phyloP scores from a whole-genome alignment of 2,329 filamentous ascomycete species.

The Diaporthe citrichinensis region DNA sequence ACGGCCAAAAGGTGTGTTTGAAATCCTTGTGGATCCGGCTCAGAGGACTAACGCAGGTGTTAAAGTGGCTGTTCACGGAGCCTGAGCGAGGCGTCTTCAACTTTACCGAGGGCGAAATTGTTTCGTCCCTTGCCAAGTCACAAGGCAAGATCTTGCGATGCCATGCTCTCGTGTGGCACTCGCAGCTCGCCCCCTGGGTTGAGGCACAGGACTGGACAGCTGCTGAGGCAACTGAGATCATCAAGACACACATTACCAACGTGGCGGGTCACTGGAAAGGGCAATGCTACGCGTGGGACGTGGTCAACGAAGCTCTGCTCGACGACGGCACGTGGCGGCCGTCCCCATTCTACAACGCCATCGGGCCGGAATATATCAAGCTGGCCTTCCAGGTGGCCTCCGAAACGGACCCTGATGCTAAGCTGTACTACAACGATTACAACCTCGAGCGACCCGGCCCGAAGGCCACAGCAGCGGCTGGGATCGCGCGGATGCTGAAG shows the following conservation, averaged over 20 bases:
- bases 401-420: constrained; percentile 62
- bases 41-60: neutral
- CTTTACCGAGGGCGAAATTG: constrained; percentile 69
- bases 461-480: constrained; percentile 60
- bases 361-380: constrained; percentile 67
- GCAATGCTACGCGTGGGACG: constrained; percentile 69
- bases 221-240: constrained; percentile 61
- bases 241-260: constrained; percentile 67
- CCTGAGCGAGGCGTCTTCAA: constrained; percentile 71
- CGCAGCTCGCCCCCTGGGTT: constrained; percentile 67
- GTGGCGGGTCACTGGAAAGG: constrained; percentile 63
- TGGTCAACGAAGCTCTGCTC: constrained; percentile 70
- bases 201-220: constrained; percentile 62
- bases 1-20: constrained; percentile 63
- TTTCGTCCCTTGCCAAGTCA: constrained; percentile 58
- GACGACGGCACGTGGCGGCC: constrained; percentile 61
- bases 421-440: constrained; percentile 74
- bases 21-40: accelerated
- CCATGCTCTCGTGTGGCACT: constrained; percentile 66
- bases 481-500: constrained; percentile 60
- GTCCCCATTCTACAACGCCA: constrained; percentile 54
- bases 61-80: constrained; percentile 61
- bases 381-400: constrained; percentile 66
- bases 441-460: constrained; percentile 65
- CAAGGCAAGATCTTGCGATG: constrained; percentile 67